phyloP scores from a whole-genome alignment of 2,329 filamentous ascomycete species.

The Fonsecaea erecta region DNA sequence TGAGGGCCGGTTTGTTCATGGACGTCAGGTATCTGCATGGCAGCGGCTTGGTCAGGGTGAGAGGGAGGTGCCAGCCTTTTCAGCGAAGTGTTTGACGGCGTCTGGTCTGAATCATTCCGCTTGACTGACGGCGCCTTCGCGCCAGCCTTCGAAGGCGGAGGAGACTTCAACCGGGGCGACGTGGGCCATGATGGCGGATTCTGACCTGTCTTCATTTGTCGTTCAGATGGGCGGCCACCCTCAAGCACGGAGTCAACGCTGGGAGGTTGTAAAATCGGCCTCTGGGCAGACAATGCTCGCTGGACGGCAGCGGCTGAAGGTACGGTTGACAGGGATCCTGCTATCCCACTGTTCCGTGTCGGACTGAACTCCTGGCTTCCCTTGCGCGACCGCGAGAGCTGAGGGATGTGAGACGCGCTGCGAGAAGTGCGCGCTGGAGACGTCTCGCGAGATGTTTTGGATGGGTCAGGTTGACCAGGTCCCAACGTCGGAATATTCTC shows the following conservation, averaged over 20 bases:
- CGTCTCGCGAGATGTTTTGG: conserved; percentile 25
- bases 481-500: conserved; percentile 20
- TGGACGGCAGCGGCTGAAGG: conserved; percentile 67
- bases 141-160: conserved; percentile 63
- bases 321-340: conserved; percentile 50
- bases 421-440: conserved; percentile 32
- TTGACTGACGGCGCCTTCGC: conserved; percentile 43
- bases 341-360: conserved; percentile 51
- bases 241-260: conserved; percentile 66
- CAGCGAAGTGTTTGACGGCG: conserved; percentile 58
- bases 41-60: conserved; percentile 28
- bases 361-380: conserved; percentile 71
- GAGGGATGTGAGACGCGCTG: conserved; percentile 37
- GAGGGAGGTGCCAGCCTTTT: conserved; percentile 44
- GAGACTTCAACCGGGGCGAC: conserved; percentile 77
- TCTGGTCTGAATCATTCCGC: conserved; percentile 52
- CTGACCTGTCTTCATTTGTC: conserved; percentile 49
- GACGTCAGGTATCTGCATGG: conserved; percentile 29
- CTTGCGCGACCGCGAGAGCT: conserved; percentile 63
- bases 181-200: conserved; percentile 72
- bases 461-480: conserved; percentile 14
- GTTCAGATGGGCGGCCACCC: conserved; percentile 70
- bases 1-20: conserved; percentile 47
- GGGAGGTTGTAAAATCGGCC: conserved; percentile 66
- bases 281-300: conserved; percentile 70